Evolutionary conservation across 257 asterid species (phyloP).

Genomic region (Misopates orontium): DNA sequence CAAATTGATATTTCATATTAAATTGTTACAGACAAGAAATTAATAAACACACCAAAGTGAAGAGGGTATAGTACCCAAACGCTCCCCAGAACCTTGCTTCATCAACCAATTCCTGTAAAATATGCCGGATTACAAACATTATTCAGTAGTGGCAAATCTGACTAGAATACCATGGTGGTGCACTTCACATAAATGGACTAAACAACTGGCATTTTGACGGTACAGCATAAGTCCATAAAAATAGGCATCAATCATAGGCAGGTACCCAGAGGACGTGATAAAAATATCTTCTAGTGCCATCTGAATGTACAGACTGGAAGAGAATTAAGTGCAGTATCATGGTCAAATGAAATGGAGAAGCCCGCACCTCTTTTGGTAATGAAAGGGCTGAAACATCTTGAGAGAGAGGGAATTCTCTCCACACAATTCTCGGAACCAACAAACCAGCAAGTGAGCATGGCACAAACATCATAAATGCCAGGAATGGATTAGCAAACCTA

Average conservation of each 20-base stretch:
- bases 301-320: constrained; percentile 1
- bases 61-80: constrained; percentile 79
- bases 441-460: constrained; percentile 90
- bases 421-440: constrained; percentile 65
- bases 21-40: constrained; percentile 19
- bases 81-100: constrained; percentile 99
- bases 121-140: constrained; percentile 3
- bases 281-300: constrained; percentile 25
- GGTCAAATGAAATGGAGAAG: constrained; percentile 6
- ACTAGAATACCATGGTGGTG: neutral
- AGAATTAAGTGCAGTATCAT: too few relatives aligned
- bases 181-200: too few relatives aligned
- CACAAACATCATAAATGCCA: constrained; percentile 85
- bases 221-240: constrained; percentile 6
- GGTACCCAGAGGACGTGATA: neutral
- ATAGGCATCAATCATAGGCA: too few relatives aligned
- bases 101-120: constrained; percentile 66
- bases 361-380: constrained; percentile 60
- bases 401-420: constrained; percentile 71
- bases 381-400: constrained; percentile 51
- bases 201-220: constrained; percentile 14
- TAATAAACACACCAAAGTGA: constrained; percentile 66
- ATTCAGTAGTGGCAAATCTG: constrained; percentile 21
- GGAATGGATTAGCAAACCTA: constrained; percentile 79
- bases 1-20: neutral